These are phyloP conservation scores for Agaricales sp. DNA, from an alignment of 1,284 basidiomycete species.

Conservation along the genomic window DNA sequence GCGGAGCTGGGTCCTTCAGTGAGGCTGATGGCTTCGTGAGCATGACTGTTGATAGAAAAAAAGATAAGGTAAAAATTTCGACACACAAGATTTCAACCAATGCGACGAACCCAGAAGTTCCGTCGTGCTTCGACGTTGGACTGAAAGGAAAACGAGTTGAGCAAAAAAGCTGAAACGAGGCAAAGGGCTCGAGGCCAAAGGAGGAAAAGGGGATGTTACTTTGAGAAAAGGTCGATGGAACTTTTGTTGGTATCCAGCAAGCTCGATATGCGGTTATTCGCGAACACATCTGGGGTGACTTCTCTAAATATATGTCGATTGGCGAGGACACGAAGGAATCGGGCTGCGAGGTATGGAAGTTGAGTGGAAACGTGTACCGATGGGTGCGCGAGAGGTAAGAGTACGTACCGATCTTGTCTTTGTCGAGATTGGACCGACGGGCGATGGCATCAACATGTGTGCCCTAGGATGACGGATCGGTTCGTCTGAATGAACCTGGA, in stretches of 20 bases:
- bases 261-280: slow-evolving; percentile 4
- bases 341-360: neutral
- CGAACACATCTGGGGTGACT: neutral
- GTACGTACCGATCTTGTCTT: neutral
- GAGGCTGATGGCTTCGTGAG: neutral
- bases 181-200: neutral
- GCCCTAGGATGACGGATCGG: too few relatives aligned
- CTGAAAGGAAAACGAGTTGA: neutral
- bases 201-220: neutral
- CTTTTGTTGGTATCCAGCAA: slow-evolving; percentile 7
- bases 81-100: slow-evolving; percentile 16
- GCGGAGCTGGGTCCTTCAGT: neutral
- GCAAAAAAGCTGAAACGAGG: neutral
- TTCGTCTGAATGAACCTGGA: too few relatives aligned
- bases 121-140: slow-evolving; percentile 17
- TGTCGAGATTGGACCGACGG: neutral
- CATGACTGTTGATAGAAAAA: neutral
- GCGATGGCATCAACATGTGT: neutral
- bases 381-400: too few relatives aligned
- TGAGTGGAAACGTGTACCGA: too few relatives aligned
- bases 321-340: neutral
- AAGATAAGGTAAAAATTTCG: slow-evolving; percentile 1
- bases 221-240: slow-evolving; percentile 2
- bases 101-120: slow-evolving; percentile 15
- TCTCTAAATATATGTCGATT: neutral